Evolutionary conservation across 2,329 filamentous ascomycete species (phyloP), one percentile per base, ranked within the genome.

Genomic region (Phoma sp.): DNA sequence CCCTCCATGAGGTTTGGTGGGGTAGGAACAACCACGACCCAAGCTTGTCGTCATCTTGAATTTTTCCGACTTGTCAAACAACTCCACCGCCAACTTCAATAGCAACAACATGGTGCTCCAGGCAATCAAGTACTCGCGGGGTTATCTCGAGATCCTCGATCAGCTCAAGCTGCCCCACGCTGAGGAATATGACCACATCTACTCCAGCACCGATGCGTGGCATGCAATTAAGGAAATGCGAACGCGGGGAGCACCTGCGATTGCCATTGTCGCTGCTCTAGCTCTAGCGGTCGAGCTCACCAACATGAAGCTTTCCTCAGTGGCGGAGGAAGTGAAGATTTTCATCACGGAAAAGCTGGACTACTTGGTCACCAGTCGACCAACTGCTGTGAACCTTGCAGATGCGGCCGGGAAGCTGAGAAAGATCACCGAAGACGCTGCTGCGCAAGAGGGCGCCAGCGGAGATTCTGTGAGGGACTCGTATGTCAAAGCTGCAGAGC

Each of bases 231-330:
- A 86, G 66, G 84, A 89, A 15, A 95, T 95, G 91, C 86, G 91
- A 68, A 91, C 81, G 50, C 81, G 86, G 47, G 89, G 91, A 36
- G 95, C 95, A 5, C 95, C 95, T 0, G 95, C 95, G 40, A 99
- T 99, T 74, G 95, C 95, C 39, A 98, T 99, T 62, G 95, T 99
- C n/a, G 95, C 95, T 21, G 91, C 90, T 19, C 84, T 99, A 31
- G 88, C 91, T 2, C 84, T 97, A 32, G 93, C 92, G 1, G 91
- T 96, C 8, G 94, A 98, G 74, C 78, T 98, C 8, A 80, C 86
- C 45, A 84, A 84, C 7, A 82, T 83, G 55, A 80, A 80, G 61
- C 64, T 82, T 6, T 78, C 84, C 1, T 60, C 76, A 31, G 75
- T 79, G 4, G 82, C 85, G 0, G 86, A 89, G 43, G 84, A 89